Base-by-base conservation (phyloP, 371 early-diverging fungal species). In the Syncephalastrum contaminatum region DNA sequence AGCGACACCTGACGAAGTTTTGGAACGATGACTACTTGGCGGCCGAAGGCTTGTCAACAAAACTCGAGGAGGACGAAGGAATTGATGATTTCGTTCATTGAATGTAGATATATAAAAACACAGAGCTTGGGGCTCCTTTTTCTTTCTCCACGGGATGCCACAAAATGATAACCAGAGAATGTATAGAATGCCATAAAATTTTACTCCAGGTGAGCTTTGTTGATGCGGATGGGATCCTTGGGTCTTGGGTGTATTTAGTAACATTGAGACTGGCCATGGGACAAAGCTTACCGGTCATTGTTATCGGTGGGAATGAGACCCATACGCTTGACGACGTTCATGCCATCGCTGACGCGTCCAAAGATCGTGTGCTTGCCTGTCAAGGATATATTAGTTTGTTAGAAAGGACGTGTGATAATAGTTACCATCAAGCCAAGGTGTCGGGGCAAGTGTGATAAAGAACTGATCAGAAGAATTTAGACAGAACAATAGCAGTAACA, bases 1-100 rank as follows among this genome's bases (percentile, higher is more conserved):
- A 89, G 43, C 75, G 93, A 27, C 92, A 93, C 62, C 54, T 90
- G 62, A 90, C 90, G 14, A 91, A 91, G 64, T 94, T 94, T 62
- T 94, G 94, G 94, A 67, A 63, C 41, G 63, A 77, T 56, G 77
- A 73, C 10, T 77, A 77, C 43, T 53, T 77, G 16, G 57, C 65
- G 48, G 48, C 58, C 21, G 60, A 69, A 21, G 59, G 66, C 13
- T 69, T 77, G 22, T 64, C 66, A 30, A 56, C 54, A 39, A 63
- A 64, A 40, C 54, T 77, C 13, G 45, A 48, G 6, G 57, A 64
- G 10, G 56, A 64, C 3, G 77, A 77, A 51, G 62, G 69, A 4
- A 20, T 77, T 13, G 47, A 54, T 45, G 74, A 73, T 49, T 69
- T 77, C 53, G 63, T 76, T 43, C 36, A 40, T 30, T 30, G 12